These are phyloP conservation scores for Akebia trifoliata DNA, from an alignment of 164 flowering plant genomes.

Conservation along the genomic window DNA sequence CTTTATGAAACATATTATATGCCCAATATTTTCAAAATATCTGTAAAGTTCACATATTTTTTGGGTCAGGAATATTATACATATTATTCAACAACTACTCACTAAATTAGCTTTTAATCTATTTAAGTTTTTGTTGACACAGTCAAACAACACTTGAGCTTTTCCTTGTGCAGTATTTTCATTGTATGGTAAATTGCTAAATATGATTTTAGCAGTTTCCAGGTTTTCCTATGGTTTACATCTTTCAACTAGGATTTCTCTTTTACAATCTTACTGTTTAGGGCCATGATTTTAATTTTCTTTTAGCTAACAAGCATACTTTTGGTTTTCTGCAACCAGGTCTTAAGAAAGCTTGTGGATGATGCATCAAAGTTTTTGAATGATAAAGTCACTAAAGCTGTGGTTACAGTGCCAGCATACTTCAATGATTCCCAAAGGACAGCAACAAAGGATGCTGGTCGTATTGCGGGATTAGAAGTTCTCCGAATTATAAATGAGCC, in stretches of 20 bases:
- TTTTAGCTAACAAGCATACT: background rate
- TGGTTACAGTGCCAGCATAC: slow-evolving; percentile 93
- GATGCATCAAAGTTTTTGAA: slow-evolving; percentile 95
- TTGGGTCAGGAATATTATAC: too few species aligned
- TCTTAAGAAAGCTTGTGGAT: slow-evolving; percentile 89
- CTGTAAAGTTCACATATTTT: too few species aligned
- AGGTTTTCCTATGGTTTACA: background rate
- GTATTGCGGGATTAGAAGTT: slow-evolving; percentile 91
- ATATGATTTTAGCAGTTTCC: background rate
- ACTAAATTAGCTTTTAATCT: too few species aligned
- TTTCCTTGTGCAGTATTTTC: background rate
- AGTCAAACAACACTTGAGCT: background rate
- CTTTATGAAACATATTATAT: too few species aligned
- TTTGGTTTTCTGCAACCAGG: slow-evolving; percentile 28
- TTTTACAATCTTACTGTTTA: background rate
- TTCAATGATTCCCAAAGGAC: slow-evolving; percentile 96
- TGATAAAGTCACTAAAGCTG: slow-evolving; percentile 90
- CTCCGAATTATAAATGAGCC: slow-evolving; percentile 93
- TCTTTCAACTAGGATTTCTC: background rate
- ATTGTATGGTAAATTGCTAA: background rate
- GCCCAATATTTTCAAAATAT: too few species aligned
- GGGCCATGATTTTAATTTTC: background rate
- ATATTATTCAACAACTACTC: too few species aligned
- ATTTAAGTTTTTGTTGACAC: too few species aligned
- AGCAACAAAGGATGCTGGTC: slow-evolving; percentile 97